These are phyloP conservation scores for Cercophora scortea DNA, from an alignment of 495 filamentous ascomycete genomes.

Conservation along the genomic window DNA sequence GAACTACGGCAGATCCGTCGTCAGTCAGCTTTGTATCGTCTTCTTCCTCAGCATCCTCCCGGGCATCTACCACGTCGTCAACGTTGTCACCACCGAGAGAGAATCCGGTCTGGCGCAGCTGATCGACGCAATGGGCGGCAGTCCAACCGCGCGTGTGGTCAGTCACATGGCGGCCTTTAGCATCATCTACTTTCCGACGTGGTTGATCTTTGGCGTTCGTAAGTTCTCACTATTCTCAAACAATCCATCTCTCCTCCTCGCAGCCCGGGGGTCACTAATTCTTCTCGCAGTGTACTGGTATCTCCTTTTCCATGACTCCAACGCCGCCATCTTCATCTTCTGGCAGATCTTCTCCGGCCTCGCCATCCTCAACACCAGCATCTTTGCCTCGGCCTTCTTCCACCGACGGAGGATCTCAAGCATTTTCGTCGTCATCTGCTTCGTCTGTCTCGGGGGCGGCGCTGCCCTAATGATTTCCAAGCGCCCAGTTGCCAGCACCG, in stretches of 20 bases:
- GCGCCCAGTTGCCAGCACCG: background rate
- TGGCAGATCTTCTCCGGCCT: slow-evolving; percentile 54
- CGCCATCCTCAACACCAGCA: slow-evolving; percentile 54
- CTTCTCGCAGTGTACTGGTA: slow-evolving; percentile 39
- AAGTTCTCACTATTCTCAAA: background rate
- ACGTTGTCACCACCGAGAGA: slow-evolving; percentile 62
- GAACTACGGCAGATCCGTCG: background rate
- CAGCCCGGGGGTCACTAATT: slow-evolving; percentile 25
- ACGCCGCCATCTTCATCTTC: slow-evolving; percentile 50
- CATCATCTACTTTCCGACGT: slow-evolving; percentile 5
- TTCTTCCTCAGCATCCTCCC: slow-evolving; percentile 11
- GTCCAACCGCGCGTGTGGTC: slow-evolving; percentile 4
- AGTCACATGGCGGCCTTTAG: slow-evolving; percentile 5
- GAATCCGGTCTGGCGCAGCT: slow-evolving; percentile 67
- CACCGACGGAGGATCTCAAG: slow-evolving; percentile 46
- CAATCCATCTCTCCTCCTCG: background rate
- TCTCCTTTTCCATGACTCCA: slow-evolving; percentile 55
- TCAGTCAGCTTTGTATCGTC: slow-evolving; percentile 6
- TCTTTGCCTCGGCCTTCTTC: slow-evolving; percentile 64
- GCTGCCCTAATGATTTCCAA: slow-evolving; percentile 7
- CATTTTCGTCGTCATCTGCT: slow-evolving; percentile 10
- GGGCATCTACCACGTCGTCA: slow-evolving; percentile 9
- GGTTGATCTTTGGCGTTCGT: slow-evolving; percentile 31
- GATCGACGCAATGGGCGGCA: slow-evolving; percentile 59
- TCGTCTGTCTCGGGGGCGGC: slow-evolving; percentile 8